phyloP scores from a whole-genome alignment of 768 basidiomycete species.

The Mycena alexandri region DNA sequence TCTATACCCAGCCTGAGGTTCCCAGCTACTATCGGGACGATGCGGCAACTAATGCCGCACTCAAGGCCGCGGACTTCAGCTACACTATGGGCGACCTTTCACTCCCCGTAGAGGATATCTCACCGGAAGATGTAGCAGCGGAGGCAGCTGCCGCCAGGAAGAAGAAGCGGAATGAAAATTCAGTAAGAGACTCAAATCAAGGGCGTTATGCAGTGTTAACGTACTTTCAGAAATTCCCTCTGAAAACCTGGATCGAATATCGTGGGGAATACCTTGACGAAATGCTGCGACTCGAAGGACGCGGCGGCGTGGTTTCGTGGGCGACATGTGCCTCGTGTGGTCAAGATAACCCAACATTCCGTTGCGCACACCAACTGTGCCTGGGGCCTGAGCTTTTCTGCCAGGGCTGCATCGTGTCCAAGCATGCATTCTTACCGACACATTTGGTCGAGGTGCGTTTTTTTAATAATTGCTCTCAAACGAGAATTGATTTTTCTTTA shows the following conservation, averaged over 20 bases:
- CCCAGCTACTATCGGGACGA: neutral
- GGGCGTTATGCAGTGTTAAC: neutral
- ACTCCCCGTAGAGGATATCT: no score
- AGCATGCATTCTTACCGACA: neutral
- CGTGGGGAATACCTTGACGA: neutral
- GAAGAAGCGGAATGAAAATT: neutral
- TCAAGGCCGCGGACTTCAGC: neutral
- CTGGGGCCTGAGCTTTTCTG: neutral
- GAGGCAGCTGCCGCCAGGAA: neutral
- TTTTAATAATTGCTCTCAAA: no score
- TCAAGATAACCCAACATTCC: neutral
- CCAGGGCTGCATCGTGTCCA: neutral
- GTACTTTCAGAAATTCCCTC: neutral
- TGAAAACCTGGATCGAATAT: neutral
- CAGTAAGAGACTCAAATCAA: neutral
- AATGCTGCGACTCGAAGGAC: neutral
- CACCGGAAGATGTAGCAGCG: neutral
- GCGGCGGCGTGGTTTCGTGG: neutral
- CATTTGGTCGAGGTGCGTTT: conserved; percentile 1
- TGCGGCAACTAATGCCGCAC: neutral
- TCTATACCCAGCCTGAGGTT: neutral
- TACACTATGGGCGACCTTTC: neutral
- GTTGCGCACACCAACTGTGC: neutral
- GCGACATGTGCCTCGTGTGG: neutral
- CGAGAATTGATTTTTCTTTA: no score